Evolutionary conservation across 306 rosid species (phyloP).

Genomic region (Ormosia semicastrata): DNA sequence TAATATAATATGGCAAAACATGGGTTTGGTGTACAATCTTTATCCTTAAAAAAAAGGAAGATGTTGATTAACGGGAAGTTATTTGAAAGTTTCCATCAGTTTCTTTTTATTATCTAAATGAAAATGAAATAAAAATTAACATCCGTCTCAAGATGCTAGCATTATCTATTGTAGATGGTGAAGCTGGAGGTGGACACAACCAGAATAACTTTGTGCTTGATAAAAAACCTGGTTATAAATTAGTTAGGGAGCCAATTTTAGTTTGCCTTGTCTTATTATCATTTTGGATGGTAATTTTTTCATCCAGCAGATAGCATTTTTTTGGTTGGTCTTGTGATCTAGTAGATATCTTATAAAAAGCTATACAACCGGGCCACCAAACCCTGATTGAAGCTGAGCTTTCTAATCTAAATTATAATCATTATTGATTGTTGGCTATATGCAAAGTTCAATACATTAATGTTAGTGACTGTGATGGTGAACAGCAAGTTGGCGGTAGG

Average conservation of each 20-base stretch:
- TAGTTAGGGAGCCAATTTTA: background rate
- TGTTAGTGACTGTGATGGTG: slow-evolving; percentile 26
- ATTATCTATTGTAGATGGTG: background rate
- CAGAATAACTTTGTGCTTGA: background rate
- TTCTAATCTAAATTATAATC: background rate
- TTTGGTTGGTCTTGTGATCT: slow-evolving; percentile 7
- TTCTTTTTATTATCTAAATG: background rate
- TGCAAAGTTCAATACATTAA: background rate
- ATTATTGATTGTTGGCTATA: background rate
- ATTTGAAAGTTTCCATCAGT: background rate
- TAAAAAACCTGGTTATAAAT: background rate
- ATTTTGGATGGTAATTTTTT: background rate
- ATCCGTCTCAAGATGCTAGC: background rate
- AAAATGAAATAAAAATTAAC: background rate
- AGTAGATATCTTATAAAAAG: background rate
- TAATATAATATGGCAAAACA: background rate
- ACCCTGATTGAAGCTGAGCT: background rate
- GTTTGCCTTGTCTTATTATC: background rate
- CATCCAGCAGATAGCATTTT: background rate
- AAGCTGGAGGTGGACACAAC: background rate
- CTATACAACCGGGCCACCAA: background rate
- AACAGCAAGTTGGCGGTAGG: slow-evolving; percentile 87
- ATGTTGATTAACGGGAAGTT: background rate
- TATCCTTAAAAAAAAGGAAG: background rate
- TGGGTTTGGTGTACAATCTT: background rate